Base-by-base conservation (phyloP, 2,329 filamentous ascomycete genomes). In the Alternaria sp. region DNA sequence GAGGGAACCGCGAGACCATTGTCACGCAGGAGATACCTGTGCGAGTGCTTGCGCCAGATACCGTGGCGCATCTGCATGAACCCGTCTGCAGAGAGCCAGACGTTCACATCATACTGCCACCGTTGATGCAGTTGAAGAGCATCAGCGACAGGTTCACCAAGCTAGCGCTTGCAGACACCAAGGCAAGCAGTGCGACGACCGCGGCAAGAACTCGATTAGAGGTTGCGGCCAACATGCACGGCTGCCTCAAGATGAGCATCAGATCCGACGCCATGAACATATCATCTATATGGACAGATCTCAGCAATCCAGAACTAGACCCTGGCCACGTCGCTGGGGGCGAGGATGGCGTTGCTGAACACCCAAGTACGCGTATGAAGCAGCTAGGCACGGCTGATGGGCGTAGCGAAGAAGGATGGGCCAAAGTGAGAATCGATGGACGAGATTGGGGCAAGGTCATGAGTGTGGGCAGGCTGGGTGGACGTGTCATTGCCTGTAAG, bases 21-120 rank as follows among this genome's bases (percentile, higher is more conserved):
- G 90, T 99, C 71, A 97, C 93, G 0, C 95, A 99, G 74, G 93
- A 98, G 78, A 90, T 99, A 37, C 95, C 95, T n/a, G 90, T 98
- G 41, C 89, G 93, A 17, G 93, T 99, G 1, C 85, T 99, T 9
- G 88, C 91, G 57, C 88, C 91, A 2, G 87, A 90, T 51, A 90
- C 87, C 0, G 92, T 98, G n/a, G 91, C 95, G 71, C 90, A 88
- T n/a, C 88, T 98, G 62, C 92, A 96, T 80, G 94, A 99, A 80
- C 95, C 95, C 13, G 88, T 89, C 60, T 92, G 93, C 58, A 89
- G 92, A 58, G 93, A 97, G 69, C 92, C 94, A 37, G 95, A 98
- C 71, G 93, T 97, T 3, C 91, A 98, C 78, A 96, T 99, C 72
- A 88, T 93, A 53, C 84, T 99, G 3, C 95, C 95, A 0, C 89